These are phyloP conservation scores for Acacia crassicarpa DNA, from an alignment of 306 rosid species.

Conservation along the genomic window DNA sequence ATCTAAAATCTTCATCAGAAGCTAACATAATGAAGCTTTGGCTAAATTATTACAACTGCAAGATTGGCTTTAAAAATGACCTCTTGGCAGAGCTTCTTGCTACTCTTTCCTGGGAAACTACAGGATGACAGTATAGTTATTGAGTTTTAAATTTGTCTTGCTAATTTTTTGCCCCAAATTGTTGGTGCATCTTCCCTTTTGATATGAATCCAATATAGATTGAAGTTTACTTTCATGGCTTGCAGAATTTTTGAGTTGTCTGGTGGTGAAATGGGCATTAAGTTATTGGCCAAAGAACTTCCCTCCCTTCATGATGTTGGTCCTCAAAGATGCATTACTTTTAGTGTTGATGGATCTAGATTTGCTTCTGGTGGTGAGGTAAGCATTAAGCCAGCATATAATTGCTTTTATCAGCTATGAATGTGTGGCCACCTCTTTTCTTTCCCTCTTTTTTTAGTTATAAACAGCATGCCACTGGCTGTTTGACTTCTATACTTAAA, in stretches of 20 bases:
- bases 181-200: not conserved
- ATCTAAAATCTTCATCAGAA: not conserved
- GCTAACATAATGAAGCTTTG: too few species aligned
- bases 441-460: not conserved
- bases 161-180: too few species aligned
- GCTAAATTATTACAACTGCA: not conserved
- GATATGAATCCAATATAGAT: slow-evolving; percentile 3
- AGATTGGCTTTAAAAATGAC: not conserved
- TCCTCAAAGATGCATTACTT: slow-evolving; percentile 71
- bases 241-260: slow-evolving; percentile 73
- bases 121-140: slow-evolving; percentile 1
- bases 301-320: slow-evolving; percentile 56
- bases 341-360: slow-evolving; percentile 93
- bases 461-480: slow-evolving; percentile 8
- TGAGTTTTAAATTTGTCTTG: slow-evolving; percentile 4
- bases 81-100: slow-evolving; percentile 6
- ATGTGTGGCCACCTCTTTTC: not conserved
- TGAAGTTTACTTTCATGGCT: slow-evolving; percentile 20
- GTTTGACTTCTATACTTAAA: slow-evolving; percentile 35
- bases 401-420: slow-evolving; percentile 10
- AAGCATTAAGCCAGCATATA: slow-evolving; percentile 35
- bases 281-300: slow-evolving; percentile 66
- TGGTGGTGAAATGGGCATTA: slow-evolving; percentile 49
- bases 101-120: slow-evolving; percentile 6
- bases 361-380: slow-evolving; percentile 88